Evolutionary conservation across 495 filamentous ascomycete genomes (phyloP), one percentile per base, ranked within the genome.

Genomic region (Penicillium taxi): DNA sequence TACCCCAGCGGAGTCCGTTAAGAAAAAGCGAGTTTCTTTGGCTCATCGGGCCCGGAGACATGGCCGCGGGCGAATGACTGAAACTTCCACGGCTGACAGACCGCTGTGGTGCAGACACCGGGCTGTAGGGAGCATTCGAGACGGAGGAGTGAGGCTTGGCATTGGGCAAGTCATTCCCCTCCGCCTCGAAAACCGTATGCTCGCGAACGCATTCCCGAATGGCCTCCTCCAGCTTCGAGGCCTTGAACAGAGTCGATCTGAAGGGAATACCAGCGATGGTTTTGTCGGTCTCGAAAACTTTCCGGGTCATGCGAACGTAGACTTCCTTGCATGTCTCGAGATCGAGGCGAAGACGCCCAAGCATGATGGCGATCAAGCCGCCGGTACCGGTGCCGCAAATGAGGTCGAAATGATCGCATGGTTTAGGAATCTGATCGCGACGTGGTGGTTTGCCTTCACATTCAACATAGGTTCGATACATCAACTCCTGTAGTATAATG

Each of bases 221-320:
- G 1, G 88, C 93, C 45, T 96, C 87, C 54, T 96, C 93, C 35
- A 98, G 69, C 52, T 86, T 89, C 6, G 84, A 90, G 5, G 91
- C 89, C 65, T 98, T 98, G 74, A 96, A 96, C 27, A 96, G 56
- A 0, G 91, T 96, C 12, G 84, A 88, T 16, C 84, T 78, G 50
- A 91, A 94, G 0, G 90, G 91, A 37, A 98, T 91, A 9, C 90
- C 91, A 12, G 83, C 85, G 42, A 98, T 77, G 5, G 90, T 96
- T 66, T 98, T 98, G 64, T 98, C 93, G 7, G 91, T 96, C 60
- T 95, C 88, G 45, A 98, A 98, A 0, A 96, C 93, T 53, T 79
- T 80, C 47, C 82, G 79, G 25, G 91, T 98, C 72, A 98, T 84
- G 38, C 84, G 81, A 41, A 94, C 85, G 50, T 96, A 98, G 8